Evolutionary conservation across 768 basidiomycete genomes (phyloP).

Genomic region (Lentinula aciculospora): DNA sequence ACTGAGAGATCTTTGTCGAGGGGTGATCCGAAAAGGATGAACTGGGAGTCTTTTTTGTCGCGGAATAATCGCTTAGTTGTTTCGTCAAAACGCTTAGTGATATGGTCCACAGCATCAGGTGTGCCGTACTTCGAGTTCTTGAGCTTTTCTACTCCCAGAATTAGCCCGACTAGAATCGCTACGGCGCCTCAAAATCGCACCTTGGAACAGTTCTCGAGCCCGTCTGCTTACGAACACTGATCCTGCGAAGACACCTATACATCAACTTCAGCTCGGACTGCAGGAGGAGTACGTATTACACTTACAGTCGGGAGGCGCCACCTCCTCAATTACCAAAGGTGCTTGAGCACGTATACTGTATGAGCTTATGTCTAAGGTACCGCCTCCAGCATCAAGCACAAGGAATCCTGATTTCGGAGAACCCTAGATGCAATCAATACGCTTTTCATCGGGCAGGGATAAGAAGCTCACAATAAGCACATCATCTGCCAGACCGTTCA

Average conservation of each 20-base stretch:
- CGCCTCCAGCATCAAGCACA: constrained; percentile 77
- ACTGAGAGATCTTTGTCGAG: constrained; percentile 67
- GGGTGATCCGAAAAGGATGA: constrained; percentile 72
- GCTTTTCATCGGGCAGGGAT: background rate
- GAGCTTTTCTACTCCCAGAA: constrained; percentile 54
- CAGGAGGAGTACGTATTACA: constrained; percentile 6
- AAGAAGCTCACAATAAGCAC: constrained; percentile 56
- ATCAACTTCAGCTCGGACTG: background rate
- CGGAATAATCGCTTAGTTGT: constrained; percentile 78
- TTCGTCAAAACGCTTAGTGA: constrained; percentile 76
- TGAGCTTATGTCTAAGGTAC: constrained; percentile 76
- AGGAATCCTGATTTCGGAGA: constrained; percentile 74
- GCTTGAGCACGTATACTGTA: constrained; percentile 67
- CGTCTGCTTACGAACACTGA: constrained; percentile 79
- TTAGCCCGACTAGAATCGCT: background rate
- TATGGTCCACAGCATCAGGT: constrained; percentile 67
- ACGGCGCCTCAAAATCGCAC: constrained; percentile 23
- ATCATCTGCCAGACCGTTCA: constrained; percentile 73
- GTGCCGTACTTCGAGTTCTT: constrained; percentile 69
- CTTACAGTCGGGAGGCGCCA: constrained; percentile 78
- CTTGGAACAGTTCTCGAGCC: constrained; percentile 67
- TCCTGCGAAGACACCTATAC: constrained; percentile 71
- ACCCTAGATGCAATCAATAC: constrained; percentile 34
- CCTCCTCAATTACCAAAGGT: constrained; percentile 76
- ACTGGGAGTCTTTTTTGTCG: constrained; percentile 61